Percentiles rank a stretch among this genome's conserved stretches.
These are phyloP conservation scores for Cercospora sp. DNA, from an alignment of 2,329 filamentous ascomycete species.

Conservation along the genomic window DNA sequence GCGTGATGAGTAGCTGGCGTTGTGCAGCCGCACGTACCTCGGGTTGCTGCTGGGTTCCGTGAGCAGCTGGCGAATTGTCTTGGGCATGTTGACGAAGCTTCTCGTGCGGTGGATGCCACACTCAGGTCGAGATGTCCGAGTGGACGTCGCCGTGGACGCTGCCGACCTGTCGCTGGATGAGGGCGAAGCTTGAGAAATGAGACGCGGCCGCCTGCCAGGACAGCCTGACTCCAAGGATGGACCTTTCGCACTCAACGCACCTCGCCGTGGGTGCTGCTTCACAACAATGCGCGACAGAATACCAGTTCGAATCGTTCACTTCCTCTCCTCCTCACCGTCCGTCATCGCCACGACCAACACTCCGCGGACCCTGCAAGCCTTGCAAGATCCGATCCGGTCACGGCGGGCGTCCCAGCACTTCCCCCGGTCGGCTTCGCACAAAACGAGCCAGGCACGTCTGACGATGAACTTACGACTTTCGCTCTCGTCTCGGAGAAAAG, in stretches of 20 bases:
- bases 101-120: background rate
- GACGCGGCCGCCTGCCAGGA: background rate
- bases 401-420: background rate
- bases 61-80: conserved; percentile 22
- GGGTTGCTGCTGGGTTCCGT: conserved; percentile 17
- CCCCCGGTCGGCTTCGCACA: background rate
- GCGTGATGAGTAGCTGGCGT: conserved; percentile 16
- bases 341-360: background rate
- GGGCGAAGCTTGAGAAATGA: background rate
- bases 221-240: background rate
- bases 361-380: background rate
- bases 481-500: background rate
- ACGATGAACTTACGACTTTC: background rate
- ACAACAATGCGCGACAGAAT: background rate
- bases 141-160: background rate
- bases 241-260: background rate
- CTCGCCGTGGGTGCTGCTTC: background rate
- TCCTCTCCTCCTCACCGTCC: background rate
- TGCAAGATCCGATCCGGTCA: background rate
- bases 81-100: conserved; percentile 10
- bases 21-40: conserved; percentile 24
- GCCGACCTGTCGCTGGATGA: background rate
- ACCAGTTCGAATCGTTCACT: background rate
- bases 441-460: background rate
- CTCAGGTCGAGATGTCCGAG: background rate